These are phyloP conservation scores for Pelargonium fulgidum DNA, from an alignment of 441 rosid genomes.

Conservation along the genomic window DNA sequence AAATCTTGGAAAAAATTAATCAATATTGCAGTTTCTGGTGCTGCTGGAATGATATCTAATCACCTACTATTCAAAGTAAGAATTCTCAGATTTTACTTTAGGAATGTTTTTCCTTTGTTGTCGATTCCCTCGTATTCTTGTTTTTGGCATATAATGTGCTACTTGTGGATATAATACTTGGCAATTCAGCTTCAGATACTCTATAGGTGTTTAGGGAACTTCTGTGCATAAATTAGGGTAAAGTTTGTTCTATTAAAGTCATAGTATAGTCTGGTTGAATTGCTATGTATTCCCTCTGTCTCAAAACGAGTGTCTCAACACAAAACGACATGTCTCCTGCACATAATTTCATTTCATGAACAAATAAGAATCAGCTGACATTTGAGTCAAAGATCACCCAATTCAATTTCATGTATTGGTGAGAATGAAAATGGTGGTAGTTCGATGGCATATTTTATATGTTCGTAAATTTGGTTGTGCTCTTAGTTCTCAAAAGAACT, in stretches of 20 bases:
- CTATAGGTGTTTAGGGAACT: not conserved
- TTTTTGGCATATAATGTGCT: not conserved
- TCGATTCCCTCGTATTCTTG: not conserved
- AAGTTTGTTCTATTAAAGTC: not conserved
- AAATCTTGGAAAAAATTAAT: conserved; percentile 81
- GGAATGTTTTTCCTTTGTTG: not conserved
- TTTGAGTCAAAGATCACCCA: not conserved
- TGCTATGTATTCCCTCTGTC: too few species aligned
- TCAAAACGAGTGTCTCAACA: too few species aligned
- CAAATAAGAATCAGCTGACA: not conserved
- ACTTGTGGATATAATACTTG: not conserved
- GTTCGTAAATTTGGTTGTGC: not conserved
- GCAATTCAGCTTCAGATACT: not conserved
- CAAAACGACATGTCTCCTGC: too few species aligned
- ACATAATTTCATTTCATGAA: not conserved
- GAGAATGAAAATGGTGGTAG: not conserved
- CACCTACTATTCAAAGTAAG: conserved; percentile 93
- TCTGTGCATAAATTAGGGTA: not conserved
- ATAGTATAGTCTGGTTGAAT: not conserved
- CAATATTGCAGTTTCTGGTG: conserved; percentile 79
- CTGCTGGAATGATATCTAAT: conserved; percentile 92
- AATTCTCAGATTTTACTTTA: not conserved
- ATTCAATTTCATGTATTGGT: not conserved
- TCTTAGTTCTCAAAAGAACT: not conserved
- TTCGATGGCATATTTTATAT: not conserved